Evolutionary conservation across 352 stramenopile species (phyloP), one percentile per base, ranked within the genome.

Genomic region (Plasmopara halstedii): DNA sequence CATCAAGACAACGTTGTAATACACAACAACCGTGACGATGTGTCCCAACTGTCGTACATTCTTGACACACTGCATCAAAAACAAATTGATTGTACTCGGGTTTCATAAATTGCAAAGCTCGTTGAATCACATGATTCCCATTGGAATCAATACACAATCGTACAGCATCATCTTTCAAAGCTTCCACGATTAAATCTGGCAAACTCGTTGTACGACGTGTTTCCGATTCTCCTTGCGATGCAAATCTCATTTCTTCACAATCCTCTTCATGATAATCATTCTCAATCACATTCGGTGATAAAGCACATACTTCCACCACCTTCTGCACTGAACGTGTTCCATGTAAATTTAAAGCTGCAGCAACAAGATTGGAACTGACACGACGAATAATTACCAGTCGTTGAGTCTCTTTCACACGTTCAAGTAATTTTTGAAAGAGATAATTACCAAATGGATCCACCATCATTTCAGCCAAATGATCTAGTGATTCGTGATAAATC

Each of bases 371-470:
- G 2, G 75, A 69, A 44, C 88, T 87, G 18, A 99, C 95, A 46
- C 80, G 93, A n/a, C 69, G 72, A 27, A 98, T 79, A 54, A 98
- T 92, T 50, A 85, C 89, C 18, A 97, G 67, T 0, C 95, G 81
- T 56, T 98, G 88, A 31, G 85, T 76, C 4, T 84, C 71, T 23
- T 73, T 89, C 39, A 96, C 94, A 38, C 96, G 88, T 52, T 99
- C 96, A 20, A 98, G 69, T 23, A 99, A 90, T 67, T 99, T 99
- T 70, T 99, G 96, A 64, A 99, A 99, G 10, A 99, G 65, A 52
- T 99, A 99, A 62, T 99, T 99, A 6, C 96, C 96, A 64, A 99
- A 99, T 5, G 95, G 95, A 64, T 99, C 95, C n/a, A 98, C 91
- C 94, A 99, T 98, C 62, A 97, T 95, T 60, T 98, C 92, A 9